Evolutionary conservation across 768 basidiomycete species (phyloP), one percentile per base, ranked within the genome.

Genomic region (Asterophora parasitica): DNA sequence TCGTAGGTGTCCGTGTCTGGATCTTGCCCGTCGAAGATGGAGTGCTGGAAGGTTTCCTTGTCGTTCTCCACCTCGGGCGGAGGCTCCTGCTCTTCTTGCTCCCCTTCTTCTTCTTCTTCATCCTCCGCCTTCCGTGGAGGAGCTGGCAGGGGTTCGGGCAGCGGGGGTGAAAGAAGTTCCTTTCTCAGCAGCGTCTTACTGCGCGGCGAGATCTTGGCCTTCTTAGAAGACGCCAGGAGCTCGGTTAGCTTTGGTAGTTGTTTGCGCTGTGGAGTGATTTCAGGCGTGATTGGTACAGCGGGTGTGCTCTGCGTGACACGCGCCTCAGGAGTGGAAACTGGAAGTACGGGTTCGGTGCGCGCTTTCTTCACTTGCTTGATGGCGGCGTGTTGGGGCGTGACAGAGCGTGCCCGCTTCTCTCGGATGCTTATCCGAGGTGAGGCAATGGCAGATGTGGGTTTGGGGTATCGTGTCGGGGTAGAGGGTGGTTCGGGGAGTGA

Each of bases 191-290:
- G 44, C 20, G 34, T 7, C 17, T 47, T 57, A 4, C 43, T 19
- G 23, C 61, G 58, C 11, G 67, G 61, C 12, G 63, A 55, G 16
- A 57, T 43, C 44, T 63, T 65, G 17, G 66, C 60, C 40, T 67
- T 61, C 45, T 68, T 69, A 16, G 72, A 65, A 16, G 74, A 72
- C 1, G 74, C 74, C 1, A 77, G 62, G 10, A 78, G 68, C 38
- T 73, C 73, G 1, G 66, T 72, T 27, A 74, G 60, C 8, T 65
- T 74, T 10, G 70, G 76, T 37, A 72, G 44, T 11, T 54, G 49
- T 7, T 48, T 49, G 17, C 58, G 59, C 36, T 62, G 57, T 2
- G 61, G 61, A 9, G 61, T 55, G 10, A 65, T 63, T 2, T 59
- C 59, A 7, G 47, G 47, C 4, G 61, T 58, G 11, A 66, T 52